Conservation (phyloP, 1,139 yeast genomes). For the Suhomyces bribrorum region DNA sequence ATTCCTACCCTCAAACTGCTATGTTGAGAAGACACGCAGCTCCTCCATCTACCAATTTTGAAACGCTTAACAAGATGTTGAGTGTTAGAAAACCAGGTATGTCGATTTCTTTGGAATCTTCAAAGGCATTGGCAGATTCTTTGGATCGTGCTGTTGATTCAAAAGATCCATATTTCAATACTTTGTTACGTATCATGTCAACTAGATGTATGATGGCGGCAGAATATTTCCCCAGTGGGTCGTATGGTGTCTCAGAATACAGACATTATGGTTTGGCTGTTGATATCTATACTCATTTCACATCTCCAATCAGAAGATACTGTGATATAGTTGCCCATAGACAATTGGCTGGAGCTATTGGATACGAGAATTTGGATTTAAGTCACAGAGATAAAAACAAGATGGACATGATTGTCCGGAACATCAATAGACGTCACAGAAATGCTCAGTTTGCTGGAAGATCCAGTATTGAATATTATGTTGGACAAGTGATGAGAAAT, state of each 20-base stretch:
- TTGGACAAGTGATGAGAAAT: conserved; percentile 94
- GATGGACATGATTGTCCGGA: conserved; percentile 86
- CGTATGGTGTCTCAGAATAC: conserved; percentile 88
- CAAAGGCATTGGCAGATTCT: conserved; percentile 92
- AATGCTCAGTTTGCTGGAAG: conserved; percentile 99
- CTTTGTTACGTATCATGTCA: conserved; percentile 92
- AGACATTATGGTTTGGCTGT: conserved; percentile 97
- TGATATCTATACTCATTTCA: conserved; percentile 96
- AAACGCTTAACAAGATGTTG: conserved; percentile 82
- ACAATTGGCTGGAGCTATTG: conserved; percentile 96
- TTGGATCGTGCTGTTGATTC: conserved; percentile 84
- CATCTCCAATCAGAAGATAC: conserved; percentile 96
- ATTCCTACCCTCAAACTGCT: conserved; percentile 95
- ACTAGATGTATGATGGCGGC: conserved; percentile 99
- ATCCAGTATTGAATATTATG: conserved; percentile 95
- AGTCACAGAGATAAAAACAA: conserved; percentile 85
- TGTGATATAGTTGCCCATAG: conserved; percentile 98
- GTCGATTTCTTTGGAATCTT: conserved; percentile 77
- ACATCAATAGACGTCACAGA: conserved; percentile 91
- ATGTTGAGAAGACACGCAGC: conserved; percentile 97
- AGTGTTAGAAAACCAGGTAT: conserved; percentile 76
- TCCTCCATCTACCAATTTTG: conserved; percentile 94
- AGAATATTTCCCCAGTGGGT: conserved; percentile 94
- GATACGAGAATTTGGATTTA: conserved; percentile 80
- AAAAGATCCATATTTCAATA: conserved; percentile 86